These are phyloP conservation scores for Trichosporon coremiiforme DNA, from an alignment of 1,284 basidiomycete genomes.

Conservation along the genomic window DNA sequence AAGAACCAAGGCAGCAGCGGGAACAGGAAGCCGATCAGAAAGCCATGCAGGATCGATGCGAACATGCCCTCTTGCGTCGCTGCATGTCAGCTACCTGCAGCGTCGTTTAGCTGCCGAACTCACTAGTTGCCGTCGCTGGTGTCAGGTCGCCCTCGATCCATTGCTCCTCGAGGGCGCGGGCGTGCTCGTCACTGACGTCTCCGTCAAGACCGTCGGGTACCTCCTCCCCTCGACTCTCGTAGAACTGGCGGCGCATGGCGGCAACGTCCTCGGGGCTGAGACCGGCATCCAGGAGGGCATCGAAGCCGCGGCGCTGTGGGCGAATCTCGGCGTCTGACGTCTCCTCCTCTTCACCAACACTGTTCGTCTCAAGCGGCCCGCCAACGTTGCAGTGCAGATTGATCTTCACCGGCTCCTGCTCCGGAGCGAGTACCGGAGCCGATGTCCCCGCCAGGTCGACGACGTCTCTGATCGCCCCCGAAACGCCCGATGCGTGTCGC, in stretches of 20 bases:
- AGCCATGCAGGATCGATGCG: conserved; percentile 71
- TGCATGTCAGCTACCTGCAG: conserved; percentile 3
- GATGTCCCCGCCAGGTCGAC: not conserved
- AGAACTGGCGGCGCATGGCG: conserved; percentile 81
- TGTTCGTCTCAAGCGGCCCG: conserved; percentile 59
- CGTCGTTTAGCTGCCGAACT: conserved; percentile 27
- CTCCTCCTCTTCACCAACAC: conserved; percentile 43
- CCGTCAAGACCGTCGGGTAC: conserved; percentile 52
- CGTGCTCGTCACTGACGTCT: conserved; percentile 72
- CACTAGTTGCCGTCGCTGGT: conserved; percentile 56
- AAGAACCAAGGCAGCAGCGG: conserved; percentile 82
- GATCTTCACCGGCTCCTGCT: conserved; percentile 42
- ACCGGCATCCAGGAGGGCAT: conserved; percentile 78
- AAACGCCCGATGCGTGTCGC: conserved; percentile 55
- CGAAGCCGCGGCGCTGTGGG: conserved; percentile 83
- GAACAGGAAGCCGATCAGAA: conserved; percentile 85
- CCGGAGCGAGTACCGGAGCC: conserved; percentile 23
- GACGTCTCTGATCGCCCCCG: conserved; percentile 23
- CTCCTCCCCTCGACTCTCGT: conserved; percentile 59
- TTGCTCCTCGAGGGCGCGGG: conserved; percentile 84
- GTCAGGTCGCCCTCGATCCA: conserved; percentile 85
- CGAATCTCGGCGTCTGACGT: conserved; percentile 52
- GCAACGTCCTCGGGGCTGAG: conserved; percentile 85
- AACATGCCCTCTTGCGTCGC: conserved; percentile 54
- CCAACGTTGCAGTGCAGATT: conserved; percentile 93